Evolutionary conservation across 306 rosid genomes (phyloP), one percentile per base, ranked within the genome.

Genomic region (Abrus precatorius): DNA sequence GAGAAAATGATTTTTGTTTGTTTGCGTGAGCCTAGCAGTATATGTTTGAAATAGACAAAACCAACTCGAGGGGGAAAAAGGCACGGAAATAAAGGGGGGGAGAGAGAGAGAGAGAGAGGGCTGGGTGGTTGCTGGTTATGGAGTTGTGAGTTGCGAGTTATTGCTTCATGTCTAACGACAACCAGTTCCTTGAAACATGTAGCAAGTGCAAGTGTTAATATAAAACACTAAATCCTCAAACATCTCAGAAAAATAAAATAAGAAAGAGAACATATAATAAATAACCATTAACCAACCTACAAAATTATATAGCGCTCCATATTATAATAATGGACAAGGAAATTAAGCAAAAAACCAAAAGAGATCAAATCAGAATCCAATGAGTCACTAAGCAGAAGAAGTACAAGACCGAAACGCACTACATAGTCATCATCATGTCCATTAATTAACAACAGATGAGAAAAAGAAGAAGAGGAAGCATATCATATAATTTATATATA

Each of bases 141-240:
- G 20, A 38, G 65, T 61, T 32, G 34, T 13, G 34, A 60, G 53
- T 41, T 32, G 33, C 29, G 1, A 73, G 69, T 28, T 73, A 64
- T 64, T 67, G 79, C 30, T 75, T 80, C 79, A 80, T 69, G 75
- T 63, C 52, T 32, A 72, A 75, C 69, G 64, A 80, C 75, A 59
- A 65, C 41, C 9, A 20, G 13, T 30, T 72, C 34, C 73, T 77
- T 57, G 52, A 72, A 77, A 81, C 81, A 81, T 43, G 81, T 66
- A 66, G 59, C 69, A 4, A 72, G 65, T 72, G 69, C 80, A 43
- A 74, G 53, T 6, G 47, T 33, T 73, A 28, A 68, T 33, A 49
- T 20, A 45, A 66, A 54, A 40, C 13, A 11, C 63, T 49, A 52
- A 86, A 88, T 61, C 84, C 73, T 68, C 77, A 83, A 86, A 78